Conservation (phyloP, 2,329 filamentous ascomycete genomes). For the Arthrinium phaeospermum region DNA sequence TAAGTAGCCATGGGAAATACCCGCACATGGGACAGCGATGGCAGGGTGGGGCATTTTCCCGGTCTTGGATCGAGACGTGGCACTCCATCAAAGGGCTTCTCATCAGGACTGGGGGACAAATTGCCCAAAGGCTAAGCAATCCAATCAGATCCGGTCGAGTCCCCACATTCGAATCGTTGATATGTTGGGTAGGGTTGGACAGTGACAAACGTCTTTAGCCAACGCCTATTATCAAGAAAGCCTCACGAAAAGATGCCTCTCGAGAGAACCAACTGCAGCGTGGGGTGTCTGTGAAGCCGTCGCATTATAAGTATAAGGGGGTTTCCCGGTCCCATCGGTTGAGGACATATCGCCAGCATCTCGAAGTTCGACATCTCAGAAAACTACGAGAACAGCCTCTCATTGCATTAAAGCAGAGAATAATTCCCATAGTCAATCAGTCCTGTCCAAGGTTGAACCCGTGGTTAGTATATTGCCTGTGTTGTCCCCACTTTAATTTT, state of each 20-base stretch:
- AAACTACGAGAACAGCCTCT: neutral
- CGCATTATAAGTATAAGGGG: constrained; percentile 11
- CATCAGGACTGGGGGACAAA: neutral
- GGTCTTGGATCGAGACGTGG: constrained; percentile 12
- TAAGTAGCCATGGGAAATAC: neutral
- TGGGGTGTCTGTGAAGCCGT: neutral
- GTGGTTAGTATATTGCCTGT: neutral
- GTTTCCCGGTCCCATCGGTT: neutral
- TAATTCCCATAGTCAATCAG: neutral
- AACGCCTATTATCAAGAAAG: neutral
- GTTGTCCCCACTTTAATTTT: constrained; percentile 1
- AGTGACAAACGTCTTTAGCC: neutral
- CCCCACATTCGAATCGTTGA: neutral
- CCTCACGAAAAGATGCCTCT: constrained; percentile 14
- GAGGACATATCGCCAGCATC: neutral
- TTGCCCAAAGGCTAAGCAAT: neutral
- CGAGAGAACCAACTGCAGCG: constrained; percentile 4
- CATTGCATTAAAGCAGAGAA: neutral
- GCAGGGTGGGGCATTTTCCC: neutral
- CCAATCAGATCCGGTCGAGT: neutral
- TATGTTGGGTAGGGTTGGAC: constrained; percentile 5
- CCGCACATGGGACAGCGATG: constrained; percentile 3
- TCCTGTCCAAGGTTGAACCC: neutral
- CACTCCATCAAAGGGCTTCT: neutral
- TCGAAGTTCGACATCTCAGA: neutral